phyloP scores from a whole-genome alignment of 805 yeast species.

The Grigorovia yakushimaensis region DNA sequence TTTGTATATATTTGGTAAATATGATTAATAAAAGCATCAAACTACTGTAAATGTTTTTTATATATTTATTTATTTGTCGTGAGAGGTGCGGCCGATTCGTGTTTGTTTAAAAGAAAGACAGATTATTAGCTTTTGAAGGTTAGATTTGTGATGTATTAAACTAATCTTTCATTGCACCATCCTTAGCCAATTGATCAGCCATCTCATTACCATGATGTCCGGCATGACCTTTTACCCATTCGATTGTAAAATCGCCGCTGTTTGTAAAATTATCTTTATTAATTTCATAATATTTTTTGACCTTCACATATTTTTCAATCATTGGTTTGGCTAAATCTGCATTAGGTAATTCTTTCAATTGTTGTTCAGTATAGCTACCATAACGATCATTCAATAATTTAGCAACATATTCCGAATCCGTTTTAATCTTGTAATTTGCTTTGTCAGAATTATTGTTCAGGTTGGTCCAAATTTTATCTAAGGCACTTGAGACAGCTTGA shows the following conservation, averaged over 20 bases:
- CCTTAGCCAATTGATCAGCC: conserved; percentile 68
- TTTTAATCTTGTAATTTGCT: conserved; percentile 35
- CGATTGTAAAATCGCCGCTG: conserved; percentile 35
- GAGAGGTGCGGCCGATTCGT: no score
- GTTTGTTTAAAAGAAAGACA: no score
- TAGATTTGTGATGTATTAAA: no score
- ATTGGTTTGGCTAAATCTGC: conserved; percentile 24
- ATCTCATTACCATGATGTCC: conserved; percentile 62
- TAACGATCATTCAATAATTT: conserved; percentile 51
- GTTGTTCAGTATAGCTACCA: conserved; percentile 40
- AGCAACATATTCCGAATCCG: conserved; percentile 66
- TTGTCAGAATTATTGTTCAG: conserved; percentile 11
- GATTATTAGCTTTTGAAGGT: no score
- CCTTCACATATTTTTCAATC: conserved; percentile 34
- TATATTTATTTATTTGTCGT: not conserved
- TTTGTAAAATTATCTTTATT: conserved; percentile 19
- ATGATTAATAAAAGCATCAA: conserved; percentile 1
- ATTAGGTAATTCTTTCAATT: conserved; percentile 18
- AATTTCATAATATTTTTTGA: conserved; percentile 31
- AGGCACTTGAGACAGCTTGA: conserved; percentile 51
- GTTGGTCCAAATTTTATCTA: conserved; percentile 32
- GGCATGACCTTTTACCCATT: conserved; percentile 65
- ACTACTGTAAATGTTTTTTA: not conserved
- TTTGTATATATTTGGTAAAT: conserved; percentile 20
- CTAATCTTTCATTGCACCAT: conserved; percentile 38